Evolutionary conservation across 495 filamentous ascomycete genomes (phyloP).

Genomic region (Talaromyces thailandensis): DNA sequence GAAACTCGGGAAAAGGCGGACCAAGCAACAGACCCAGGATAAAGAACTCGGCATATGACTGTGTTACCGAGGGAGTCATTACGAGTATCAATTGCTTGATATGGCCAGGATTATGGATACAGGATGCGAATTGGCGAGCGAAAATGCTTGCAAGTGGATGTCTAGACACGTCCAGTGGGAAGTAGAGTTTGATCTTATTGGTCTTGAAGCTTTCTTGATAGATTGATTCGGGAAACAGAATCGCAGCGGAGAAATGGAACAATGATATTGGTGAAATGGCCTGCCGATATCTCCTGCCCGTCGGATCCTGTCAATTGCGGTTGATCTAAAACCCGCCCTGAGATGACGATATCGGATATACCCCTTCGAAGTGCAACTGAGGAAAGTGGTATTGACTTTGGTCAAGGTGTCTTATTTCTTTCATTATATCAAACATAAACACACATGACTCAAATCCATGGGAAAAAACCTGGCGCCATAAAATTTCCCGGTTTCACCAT

Average conservation of each 20-base stretch:
- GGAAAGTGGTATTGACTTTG: not conserved
- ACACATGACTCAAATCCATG: not conserved
- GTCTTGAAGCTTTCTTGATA: not conserved
- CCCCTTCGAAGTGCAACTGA: not conserved
- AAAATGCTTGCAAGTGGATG: not conserved
- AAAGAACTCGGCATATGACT: not conserved
- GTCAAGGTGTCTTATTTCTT: not conserved
- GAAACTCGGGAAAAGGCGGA: constrained; percentile 20
- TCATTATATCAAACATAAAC: not conserved
- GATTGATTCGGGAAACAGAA: not conserved
- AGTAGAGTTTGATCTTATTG: not conserved
- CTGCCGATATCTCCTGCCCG: not conserved
- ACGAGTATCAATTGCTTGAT: not conserved
- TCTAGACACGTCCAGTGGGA: not conserved
- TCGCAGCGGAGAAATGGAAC: not conserved
- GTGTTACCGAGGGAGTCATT: not conserved
- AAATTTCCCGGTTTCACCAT: not conserved
- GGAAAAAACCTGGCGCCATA: constrained; percentile 3
- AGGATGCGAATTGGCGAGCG: not conserved
- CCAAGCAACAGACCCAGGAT: not conserved
- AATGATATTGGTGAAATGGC: not conserved
- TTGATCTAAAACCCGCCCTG: not conserved
- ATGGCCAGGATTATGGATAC: not conserved
- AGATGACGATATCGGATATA: not conserved
- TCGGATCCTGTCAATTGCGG: not conserved